These are phyloP conservation scores for Lagerstroemia speciosa DNA, from an alignment of 345 rosid species.

Conservation along the genomic window DNA sequence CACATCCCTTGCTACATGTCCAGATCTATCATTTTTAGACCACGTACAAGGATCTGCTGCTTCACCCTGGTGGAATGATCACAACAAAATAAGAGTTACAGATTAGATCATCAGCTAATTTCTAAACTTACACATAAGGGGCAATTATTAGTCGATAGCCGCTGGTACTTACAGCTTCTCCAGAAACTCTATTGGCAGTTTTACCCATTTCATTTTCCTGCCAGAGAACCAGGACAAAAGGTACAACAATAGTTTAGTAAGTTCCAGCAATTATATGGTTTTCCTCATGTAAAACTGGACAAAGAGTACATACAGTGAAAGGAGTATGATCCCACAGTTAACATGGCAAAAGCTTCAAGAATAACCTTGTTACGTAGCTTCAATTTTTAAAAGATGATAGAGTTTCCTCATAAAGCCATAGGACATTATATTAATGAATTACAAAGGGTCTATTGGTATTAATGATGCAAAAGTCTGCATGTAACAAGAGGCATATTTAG, in stretches of 20 bases:
- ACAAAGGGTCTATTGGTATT: background rate
- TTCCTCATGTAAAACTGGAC: background rate
- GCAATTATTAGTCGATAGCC: constrained; percentile 8
- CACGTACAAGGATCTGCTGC: constrained; percentile 50
- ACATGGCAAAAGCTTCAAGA: background rate
- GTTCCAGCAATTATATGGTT: background rate
- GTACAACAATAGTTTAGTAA: background rate
- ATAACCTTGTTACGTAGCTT: too few species aligned
- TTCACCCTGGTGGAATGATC: constrained; percentile 46
- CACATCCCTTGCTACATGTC: constrained; percentile 59
- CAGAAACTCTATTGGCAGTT: constrained; percentile 30
- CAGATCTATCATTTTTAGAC: constrained; percentile 61
- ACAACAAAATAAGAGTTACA: background rate
- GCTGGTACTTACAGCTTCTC: constrained; percentile 51
- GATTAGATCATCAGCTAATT: background rate
- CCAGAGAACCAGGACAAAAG: constrained; percentile 9
- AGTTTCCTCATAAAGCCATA: background rate
- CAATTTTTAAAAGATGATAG: too few species aligned
- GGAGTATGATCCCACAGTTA: background rate
- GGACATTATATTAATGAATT: background rate
- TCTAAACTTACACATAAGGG: background rate
- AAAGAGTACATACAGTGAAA: background rate
- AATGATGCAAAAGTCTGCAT: background rate
- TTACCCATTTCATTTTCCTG: constrained; percentile 61
- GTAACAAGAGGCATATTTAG: background rate